phyloP scores from a whole-genome alignment of 169 alveolate genomes.

The Plasmodium gallinaceum region DNA sequence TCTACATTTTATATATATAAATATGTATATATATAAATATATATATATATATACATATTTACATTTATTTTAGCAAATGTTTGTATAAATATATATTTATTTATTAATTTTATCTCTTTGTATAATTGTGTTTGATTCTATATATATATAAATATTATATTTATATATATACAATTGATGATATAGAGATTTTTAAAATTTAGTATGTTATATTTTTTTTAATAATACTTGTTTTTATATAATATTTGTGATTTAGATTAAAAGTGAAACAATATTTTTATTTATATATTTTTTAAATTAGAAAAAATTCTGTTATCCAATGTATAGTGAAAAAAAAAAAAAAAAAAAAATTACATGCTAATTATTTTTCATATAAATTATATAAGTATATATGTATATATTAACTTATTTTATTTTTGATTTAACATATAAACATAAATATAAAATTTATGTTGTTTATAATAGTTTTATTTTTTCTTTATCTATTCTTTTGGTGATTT shows the following conservation, averaged over 20 bases:
- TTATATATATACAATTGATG: background rate
- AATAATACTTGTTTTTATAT: background rate
- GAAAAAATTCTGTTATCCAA: background rate
- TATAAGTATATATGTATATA: background rate
- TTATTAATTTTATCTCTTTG: too few relatives aligned
- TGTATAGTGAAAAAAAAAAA: background rate
- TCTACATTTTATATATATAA: too few relatives aligned
- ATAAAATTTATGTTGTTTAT: background rate
- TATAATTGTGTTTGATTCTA: too few relatives aligned
- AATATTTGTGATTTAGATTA: too few relatives aligned
- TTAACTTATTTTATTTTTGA: background rate
- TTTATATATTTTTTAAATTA: slow-evolving; percentile 7
- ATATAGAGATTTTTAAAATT: background rate
- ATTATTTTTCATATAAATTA: slow-evolving; percentile 9
- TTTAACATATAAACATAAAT: background rate
- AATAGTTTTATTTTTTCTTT: slow-evolving; percentile 9
- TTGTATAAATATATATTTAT: too few relatives aligned
- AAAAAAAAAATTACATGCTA: background rate
- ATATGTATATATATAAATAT: too few relatives aligned
- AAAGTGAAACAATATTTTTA: background rate
- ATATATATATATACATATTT: too few relatives aligned
- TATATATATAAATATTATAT: too few relatives aligned
- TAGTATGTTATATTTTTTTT: background rate
- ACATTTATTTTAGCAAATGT: too few relatives aligned
- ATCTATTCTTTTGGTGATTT: background rate